Base-by-base conservation (phyloP, 2,329 filamentous ascomycete genomes). In the Neofusicoccum kwambonambiense region DNA sequence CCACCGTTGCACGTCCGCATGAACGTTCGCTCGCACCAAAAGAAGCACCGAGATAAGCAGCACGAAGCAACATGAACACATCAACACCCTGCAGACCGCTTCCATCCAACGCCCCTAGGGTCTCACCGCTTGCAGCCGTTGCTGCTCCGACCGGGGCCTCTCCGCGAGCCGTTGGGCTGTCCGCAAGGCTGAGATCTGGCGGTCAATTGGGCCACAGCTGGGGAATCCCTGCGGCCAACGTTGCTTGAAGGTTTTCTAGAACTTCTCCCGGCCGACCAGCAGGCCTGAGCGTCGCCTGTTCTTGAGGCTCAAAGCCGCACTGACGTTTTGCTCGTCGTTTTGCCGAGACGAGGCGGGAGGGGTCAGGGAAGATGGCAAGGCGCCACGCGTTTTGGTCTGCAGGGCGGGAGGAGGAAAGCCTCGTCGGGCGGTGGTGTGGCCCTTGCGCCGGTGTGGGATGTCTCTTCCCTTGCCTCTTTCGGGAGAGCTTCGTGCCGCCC, bases 21-120 rank as follows among this genome's bases (percentile, higher is more conserved):
- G 54, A 52, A 52, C 50, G n/a, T 3, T 35, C 42, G 12, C 22
- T 37, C 50, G 3, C 35, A 34, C 11, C 15, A 11, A 17, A 15
- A 47, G 42, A 45, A 60, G n/a, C 56, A 47, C 56, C 56, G 52
- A 57, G 52, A 57, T 57, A 44, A n/a, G 39, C 22, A 31, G 11
- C 27, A 17, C 9, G 13, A 39, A 39, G 27, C 37, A 44, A 7
- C 31, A 44, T 17, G 52, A 34, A 31, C 47, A 50, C 22, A 5
- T 34, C 52, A 49, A 11, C 19, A 12, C 45, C 17, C 4, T 19
- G 5, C 47, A 60, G 56, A 60, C 42, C 56, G 56, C 56, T 47
- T 22, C 27, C 12, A 12, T 19, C 51, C 35, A 56, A 39, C 51
- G 12, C 6, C n/a, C 42, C 35, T 42, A 22, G 37, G 56, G 56